Conservation (phyloP, 148 eudicot species). For the Dysphania ambrosioides region DNA sequence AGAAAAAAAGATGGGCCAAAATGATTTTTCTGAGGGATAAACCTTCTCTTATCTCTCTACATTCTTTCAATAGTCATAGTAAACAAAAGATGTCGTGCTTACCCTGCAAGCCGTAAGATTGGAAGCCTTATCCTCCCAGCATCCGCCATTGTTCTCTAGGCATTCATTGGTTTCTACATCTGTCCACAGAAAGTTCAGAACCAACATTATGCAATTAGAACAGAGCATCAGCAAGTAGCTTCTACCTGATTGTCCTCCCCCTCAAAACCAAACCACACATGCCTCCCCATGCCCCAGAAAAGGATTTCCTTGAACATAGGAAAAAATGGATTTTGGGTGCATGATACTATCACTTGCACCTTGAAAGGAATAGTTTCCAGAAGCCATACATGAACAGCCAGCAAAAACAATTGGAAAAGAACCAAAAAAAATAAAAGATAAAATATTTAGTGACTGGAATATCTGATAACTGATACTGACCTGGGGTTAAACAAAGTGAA, state of each 20-base stretch:
- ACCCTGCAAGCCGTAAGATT: constrained; percentile 95
- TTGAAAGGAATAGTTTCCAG: neutral
- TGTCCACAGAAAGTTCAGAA: constrained; percentile 25
- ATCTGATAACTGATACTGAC: constrained; percentile 31
- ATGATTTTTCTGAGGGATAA: neutral
- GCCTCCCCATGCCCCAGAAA: neutral
- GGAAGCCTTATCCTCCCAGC: constrained; percentile 75
- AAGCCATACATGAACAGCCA: neutral
- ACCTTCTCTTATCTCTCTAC: neutral
- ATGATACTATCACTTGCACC: neutral
- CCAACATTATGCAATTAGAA: neutral
- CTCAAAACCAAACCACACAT: neutral
- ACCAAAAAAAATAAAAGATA: too few relatives aligned
- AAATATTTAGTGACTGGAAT: neutral
- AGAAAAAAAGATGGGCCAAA: too few relatives aligned
- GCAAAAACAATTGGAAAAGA: neutral
- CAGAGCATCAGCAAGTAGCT: neutral
- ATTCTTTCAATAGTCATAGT: neutral
- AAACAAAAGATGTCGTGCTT: constrained; percentile 1
- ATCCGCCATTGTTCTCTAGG: constrained; percentile 82
- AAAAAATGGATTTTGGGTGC: neutral
- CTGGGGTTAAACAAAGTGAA: constrained; percentile 66
- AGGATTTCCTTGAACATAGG: neutral
- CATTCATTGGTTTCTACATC: constrained; percentile 94
- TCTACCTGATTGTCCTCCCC: neutral